Evolutionary conservation across 2,329 filamentous ascomycete species (phyloP), one percentile per base, ranked within the genome.

Genomic region (Apiospora saccharicola): DNA sequence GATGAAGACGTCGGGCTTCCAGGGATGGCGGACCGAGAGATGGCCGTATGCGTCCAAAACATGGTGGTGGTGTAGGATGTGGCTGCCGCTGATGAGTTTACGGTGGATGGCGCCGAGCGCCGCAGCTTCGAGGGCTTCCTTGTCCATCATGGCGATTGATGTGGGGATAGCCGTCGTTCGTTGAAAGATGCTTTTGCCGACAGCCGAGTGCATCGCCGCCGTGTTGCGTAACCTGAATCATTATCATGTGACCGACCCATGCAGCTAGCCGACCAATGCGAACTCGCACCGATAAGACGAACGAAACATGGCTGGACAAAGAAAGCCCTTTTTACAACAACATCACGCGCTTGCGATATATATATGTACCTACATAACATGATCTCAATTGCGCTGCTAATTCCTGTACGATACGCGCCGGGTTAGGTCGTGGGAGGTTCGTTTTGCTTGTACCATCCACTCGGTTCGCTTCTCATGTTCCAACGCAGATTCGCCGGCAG

Each of bases 21-120:
- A 70, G 0, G 87, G 87, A 71, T 87, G 84, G 7, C 88, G 83
- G 26, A 88, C 81, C 2, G 87, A 88, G 16, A 90, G 80, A 74
- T 90, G 67, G 57, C 72, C 70, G 75, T 86, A 90, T 0, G 85
- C 87, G 72, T 89, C 88, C 47, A 90, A 77, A 10, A 89, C 82
- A 67, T 81, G 81, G 68, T 89, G 81, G 71, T 86, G 77, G 77
- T 89, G 85, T 0, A 90, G 84, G 69, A 89, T 89, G 76, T 88
- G 87, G 72, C 82, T 83, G 49, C 84, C 86, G 4, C 81, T 82
- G 30, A 88, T 84, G 46, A 87, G 74, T 34, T 75, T 76, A 13
- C 74, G 70, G 49, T 67, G 57, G 34, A 64, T 41, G 57, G 41
- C 34, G 34, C 34, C n/a, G 3, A 73, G 72, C 13, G 57, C 64